Evolutionary conservation across 805 yeast species (phyloP).

Genomic region (Candida nanaspora): DNA sequence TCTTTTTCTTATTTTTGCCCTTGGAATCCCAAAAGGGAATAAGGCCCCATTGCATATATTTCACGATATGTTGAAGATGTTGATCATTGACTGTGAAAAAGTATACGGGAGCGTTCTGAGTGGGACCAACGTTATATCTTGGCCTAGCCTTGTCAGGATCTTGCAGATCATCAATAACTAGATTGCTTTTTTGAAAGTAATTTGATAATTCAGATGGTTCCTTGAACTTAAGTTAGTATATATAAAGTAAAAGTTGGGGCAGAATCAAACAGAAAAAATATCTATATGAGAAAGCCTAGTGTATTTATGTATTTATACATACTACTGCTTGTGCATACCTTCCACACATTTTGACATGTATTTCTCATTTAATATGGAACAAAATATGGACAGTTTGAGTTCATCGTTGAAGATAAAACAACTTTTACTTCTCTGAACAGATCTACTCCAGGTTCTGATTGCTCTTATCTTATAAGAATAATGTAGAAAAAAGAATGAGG

Average conservation of each 20-base stretch:
- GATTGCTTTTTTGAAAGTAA: conserved; percentile 24
- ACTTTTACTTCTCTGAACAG: too few relatives aligned
- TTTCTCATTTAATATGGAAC: too few relatives aligned
- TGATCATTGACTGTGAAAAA: conserved; percentile 10
- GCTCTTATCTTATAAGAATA: too few relatives aligned
- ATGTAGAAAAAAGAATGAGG: too few relatives aligned
- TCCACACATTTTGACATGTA: conserved; percentile 24
- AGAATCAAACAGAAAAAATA: background rate
- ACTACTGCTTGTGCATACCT: conserved; percentile 25
- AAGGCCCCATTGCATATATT: conserved; percentile 75
- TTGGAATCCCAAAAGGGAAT: conserved; percentile 59
- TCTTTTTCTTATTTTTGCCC: conserved; percentile 22
- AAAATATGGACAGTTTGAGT: too few relatives aligned
- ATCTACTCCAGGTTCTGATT: too few relatives aligned
- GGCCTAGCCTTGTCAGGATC: conserved; percentile 20
- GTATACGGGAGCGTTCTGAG: conserved; percentile 39
- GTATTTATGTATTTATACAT: conserved; percentile 4
- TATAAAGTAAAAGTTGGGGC: background rate
- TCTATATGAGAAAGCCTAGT: too few relatives aligned
- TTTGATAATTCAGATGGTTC: conserved; percentile 36
- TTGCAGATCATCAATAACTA: conserved; percentile 18
- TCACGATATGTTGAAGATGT: conserved; percentile 21
- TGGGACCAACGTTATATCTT: conserved; percentile 59
- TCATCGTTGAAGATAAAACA: too few relatives aligned
- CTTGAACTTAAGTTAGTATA: too few relatives aligned